Evolutionary conservation across 148 eudicot species (phyloP).

Genomic region (Mesembryanthemum crystallinum): DNA sequence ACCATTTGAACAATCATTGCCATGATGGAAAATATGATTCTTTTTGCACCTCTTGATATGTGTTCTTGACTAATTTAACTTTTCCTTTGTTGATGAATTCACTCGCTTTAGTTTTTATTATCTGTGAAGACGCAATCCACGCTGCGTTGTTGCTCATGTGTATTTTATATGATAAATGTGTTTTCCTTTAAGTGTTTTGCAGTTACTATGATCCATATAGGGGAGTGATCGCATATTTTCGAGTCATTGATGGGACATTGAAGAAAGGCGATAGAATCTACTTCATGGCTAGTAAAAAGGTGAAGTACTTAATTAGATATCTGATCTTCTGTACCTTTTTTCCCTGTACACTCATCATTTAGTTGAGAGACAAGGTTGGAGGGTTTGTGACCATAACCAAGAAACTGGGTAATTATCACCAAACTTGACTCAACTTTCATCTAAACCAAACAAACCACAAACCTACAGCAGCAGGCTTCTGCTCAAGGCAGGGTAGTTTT

Average conservation of each 20-base stretch:
- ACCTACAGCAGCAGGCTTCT: too few species aligned
- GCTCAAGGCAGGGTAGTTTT: too few species aligned
- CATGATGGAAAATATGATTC: background rate
- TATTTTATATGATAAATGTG: slow-evolving; percentile 14
- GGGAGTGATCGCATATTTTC: slow-evolving; percentile 93
- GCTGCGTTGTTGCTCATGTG: background rate
- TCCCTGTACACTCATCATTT: background rate
- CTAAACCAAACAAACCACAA: too few species aligned
- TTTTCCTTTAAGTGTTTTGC: slow-evolving; percentile 40
- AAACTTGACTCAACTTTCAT: too few species aligned
- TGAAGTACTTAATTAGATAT: slow-evolving; percentile 23
- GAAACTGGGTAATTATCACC: too few species aligned
- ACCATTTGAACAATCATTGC: too few species aligned
- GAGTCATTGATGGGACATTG: slow-evolving; percentile 85
- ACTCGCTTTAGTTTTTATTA: background rate
- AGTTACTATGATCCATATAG: slow-evolving; percentile 96
- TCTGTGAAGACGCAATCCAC: background rate
- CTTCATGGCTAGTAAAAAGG: slow-evolving; percentile 95
- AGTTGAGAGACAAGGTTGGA: too few species aligned
- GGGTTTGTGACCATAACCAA: too few species aligned
- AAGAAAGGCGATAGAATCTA: slow-evolving; percentile 88
- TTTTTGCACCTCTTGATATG: background rate
- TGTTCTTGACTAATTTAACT: background rate
- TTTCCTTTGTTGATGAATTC: background rate
- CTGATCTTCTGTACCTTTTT: background rate